These are phyloP conservation scores for Collybiopsis luxurians DNA, from an alignment of 768 basidiomycete species.

Conservation along the genomic window DNA sequence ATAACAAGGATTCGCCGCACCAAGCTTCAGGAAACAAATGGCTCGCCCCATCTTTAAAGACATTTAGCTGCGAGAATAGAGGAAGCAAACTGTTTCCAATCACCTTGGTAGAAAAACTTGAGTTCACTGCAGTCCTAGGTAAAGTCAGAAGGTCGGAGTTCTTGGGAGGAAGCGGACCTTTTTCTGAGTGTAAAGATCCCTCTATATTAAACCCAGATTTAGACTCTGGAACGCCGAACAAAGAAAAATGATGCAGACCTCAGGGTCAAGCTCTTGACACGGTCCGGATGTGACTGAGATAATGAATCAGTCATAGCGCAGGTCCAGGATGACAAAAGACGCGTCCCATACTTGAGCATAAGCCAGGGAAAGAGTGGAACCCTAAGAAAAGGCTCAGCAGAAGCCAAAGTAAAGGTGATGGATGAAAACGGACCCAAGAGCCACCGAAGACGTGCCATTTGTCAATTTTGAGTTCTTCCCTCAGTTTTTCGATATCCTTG, in stretches of 20 bases:
- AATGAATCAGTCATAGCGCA: neutral
- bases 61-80: no score
- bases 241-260: conserved; percentile 39
- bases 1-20: conserved; percentile 32
- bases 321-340: neutral
- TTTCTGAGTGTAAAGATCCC: conserved; percentile 88
- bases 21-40: conserved; percentile 88
- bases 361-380: conserved; percentile 81
- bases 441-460: conserved; percentile 97
- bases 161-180: conserved; percentile 41
- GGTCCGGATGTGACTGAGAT: conserved; percentile 70
- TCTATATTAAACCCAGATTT: conserved; percentile 29
- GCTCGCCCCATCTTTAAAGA: conserved; percentile 55
- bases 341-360: conserved; percentile 68
- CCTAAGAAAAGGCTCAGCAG: conserved; percentile 35
- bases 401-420: neutral
- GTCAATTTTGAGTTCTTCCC: conserved; percentile 71
- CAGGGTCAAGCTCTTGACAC: conserved; percentile 75
- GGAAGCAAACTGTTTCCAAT: no score
- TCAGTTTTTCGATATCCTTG: conserved; percentile 81
- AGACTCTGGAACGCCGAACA: neutral
- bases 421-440: conserved; percentile 64
- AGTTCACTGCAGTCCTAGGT: conserved; percentile 54
- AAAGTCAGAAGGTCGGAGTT: conserved; percentile 8
- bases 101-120: conserved; percentile 82